phyloP scores from a whole-genome alignment of 169 alveolate genomes.

The Cryptosporidium baileyi region DNA sequence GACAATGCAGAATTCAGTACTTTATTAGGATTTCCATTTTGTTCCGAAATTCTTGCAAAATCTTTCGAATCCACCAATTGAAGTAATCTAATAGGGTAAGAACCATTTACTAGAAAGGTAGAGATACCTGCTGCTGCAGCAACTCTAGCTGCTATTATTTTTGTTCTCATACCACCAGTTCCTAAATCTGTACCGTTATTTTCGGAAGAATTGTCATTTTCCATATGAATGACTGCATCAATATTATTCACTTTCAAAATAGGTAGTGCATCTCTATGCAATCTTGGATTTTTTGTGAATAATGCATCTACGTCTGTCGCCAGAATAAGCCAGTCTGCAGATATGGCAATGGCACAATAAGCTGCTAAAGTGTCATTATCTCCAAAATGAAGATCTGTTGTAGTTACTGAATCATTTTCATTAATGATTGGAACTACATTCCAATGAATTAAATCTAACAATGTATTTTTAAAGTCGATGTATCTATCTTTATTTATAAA shows the following conservation, averaged over 20 bases:
- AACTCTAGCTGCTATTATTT: conserved; percentile 72
- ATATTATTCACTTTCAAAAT: conserved; percentile 69
- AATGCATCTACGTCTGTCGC: conserved; percentile 78
- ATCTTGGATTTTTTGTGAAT: conserved; percentile 71
- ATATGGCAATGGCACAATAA: conserved; percentile 72
- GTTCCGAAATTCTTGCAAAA: conserved; percentile 1
- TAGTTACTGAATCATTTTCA: conserved; percentile 74
- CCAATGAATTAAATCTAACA: conserved; percentile 57
- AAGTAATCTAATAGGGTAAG: conserved; percentile 65
- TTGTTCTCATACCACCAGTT: conserved; percentile 78
- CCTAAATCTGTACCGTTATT: conserved; percentile 70
- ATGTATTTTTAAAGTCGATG: conserved; percentile 50
- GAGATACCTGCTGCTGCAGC: conserved; percentile 75
- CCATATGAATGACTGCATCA: conserved; percentile 66
- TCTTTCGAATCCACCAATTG: conserved; percentile 26
- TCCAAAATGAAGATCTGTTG: conserved; percentile 73
- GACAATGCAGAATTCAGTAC: neutral
- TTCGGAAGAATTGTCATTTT: conserved; percentile 57
- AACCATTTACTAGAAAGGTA: conserved; percentile 70
- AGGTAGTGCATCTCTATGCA: conserved; percentile 71
- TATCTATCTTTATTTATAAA: conserved; percentile 70
- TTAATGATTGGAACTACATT: conserved; percentile 76
- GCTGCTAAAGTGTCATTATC: conserved; percentile 78
- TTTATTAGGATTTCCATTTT: neutral
- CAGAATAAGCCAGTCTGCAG: conserved; percentile 74